Conservation (phyloP, 2,329 filamentous ascomycete genomes). For the Neocatenulostroma microsporum region DNA sequence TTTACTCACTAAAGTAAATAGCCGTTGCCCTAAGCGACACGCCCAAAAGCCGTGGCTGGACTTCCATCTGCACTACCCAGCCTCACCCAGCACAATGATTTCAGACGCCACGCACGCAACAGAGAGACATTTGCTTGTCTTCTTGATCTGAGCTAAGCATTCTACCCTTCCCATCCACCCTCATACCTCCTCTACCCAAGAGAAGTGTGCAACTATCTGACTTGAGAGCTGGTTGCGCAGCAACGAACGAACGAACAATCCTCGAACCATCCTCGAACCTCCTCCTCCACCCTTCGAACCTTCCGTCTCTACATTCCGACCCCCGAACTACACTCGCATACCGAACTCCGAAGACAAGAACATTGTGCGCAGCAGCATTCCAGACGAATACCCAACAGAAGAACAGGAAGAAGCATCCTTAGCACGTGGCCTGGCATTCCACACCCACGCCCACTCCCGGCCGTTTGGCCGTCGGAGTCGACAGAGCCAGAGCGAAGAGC, state of each 20-base stretch:
- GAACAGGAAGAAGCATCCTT: neutral
- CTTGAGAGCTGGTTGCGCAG: neutral
- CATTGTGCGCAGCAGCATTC: too few relatives aligned
- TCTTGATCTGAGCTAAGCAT: slow-evolving; percentile 2
- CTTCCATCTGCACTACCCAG: neutral
- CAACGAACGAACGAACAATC: neutral
- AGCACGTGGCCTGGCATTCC: slow-evolving; percentile 9
- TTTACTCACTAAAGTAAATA: too few relatives aligned
- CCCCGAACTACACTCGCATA: neutral
- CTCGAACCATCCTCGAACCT: neutral
- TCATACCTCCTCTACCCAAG: too few relatives aligned
- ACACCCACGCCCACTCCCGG: slow-evolving; percentile 12
- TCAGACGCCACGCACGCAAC: neutral
- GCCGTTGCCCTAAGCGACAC: neutral
- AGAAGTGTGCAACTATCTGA: neutral
- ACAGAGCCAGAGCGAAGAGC: neutral
- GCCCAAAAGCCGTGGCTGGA: neutral
- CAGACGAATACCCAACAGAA: neutral
- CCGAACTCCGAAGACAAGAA: too few relatives aligned
- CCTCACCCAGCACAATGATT: neutral
- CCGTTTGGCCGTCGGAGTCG: slow-evolving; percentile 14
- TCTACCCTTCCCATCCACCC: neutral
- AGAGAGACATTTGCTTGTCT: too few relatives aligned
- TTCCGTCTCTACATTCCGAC: neutral
- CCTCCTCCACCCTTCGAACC: neutral